Conservation (phyloP, 345 rosid species). For the Pistacia atlantica region DNA sequence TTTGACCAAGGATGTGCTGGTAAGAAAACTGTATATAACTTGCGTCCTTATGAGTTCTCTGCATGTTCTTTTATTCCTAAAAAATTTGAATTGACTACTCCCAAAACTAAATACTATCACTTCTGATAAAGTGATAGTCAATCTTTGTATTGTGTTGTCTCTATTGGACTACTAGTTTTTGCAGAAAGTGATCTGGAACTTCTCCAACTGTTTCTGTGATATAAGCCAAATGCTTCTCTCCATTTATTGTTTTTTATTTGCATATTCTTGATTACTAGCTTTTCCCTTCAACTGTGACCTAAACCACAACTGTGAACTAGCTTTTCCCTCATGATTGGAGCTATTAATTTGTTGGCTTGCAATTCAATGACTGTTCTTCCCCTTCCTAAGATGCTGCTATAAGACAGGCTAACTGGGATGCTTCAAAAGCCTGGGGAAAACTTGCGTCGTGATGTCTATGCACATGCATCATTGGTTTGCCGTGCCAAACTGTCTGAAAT, state of each 20-base stretch:
- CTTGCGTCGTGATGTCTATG: constrained; percentile 59
- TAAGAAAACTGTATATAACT: constrained; percentile 16
- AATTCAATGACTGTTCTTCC: not conserved
- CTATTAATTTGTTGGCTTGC: not conserved
- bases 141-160: too few species aligned
- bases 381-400: constrained; percentile 55
- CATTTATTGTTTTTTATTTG: too few species aligned
- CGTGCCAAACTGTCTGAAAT: constrained; percentile 59
- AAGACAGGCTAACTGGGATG: constrained; percentile 63
- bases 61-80: not conserved
- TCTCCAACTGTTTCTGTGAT: too few species aligned
- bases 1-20: constrained; percentile 75
- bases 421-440: constrained; percentile 57
- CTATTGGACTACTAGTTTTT: too few species aligned
- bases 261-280: too few species aligned
- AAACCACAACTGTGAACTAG: too few species aligned
- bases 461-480: constrained; percentile 45
- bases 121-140: not conserved
- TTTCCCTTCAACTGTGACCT: not conserved
- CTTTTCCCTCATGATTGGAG: not conserved
- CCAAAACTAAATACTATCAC: not conserved
- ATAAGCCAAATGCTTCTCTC: too few species aligned
- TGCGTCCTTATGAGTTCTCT: not conserved
- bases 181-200: too few species aligned
- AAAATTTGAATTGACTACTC: not conserved